A percentile compares a stretch with the other conserved stretches of the same genome.
phyloP scores from a whole-genome alignment of 2,329 filamentous ascomycete species.

The Trichoderma aggressivum region DNA sequence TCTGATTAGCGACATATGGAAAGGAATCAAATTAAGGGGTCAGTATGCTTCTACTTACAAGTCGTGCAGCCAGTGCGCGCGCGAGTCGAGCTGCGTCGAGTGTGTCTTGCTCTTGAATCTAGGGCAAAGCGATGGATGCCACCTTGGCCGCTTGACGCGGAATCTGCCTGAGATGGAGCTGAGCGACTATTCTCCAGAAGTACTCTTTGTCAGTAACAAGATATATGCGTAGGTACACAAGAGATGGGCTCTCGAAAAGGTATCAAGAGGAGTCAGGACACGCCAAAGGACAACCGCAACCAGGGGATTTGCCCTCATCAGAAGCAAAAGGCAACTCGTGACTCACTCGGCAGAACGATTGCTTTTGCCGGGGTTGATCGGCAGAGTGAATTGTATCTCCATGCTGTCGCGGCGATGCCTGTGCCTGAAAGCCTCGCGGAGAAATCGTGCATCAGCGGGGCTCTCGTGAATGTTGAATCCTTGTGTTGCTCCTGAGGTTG shows the following conservation, averaged over 20 bases:
- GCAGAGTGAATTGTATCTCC: constrained; percentile 40
- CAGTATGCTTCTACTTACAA: constrained; percentile 30
- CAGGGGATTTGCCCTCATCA: not conserved
- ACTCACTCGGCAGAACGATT: constrained; percentile 28
- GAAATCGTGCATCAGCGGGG: constrained; percentile 3
- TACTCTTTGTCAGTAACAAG: not conserved
- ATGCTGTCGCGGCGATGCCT: constrained; percentile 23
- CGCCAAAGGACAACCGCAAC: not conserved
- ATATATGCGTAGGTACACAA: not conserved
- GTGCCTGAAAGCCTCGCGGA: not conserved
- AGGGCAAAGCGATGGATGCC: constrained; percentile 39
- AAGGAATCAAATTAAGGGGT: not conserved
- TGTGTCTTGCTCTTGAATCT: constrained; percentile 37
- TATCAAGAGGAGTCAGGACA: not conserved
- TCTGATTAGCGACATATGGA: constrained; percentile 14
- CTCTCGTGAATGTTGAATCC: not conserved
- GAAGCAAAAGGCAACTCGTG: not conserved
- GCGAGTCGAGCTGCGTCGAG: constrained; percentile 37
- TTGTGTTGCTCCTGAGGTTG: not conserved
- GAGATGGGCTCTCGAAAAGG: not conserved
- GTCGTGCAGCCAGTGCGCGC: constrained; percentile 38
- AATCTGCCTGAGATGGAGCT: not conserved
- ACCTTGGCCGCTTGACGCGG: constrained; percentile 23
- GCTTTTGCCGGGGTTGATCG: constrained; percentile 25
- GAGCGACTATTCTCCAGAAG: not conserved